phyloP scores from a whole-genome alignment of 495 filamentous ascomycete genomes.

The Tuber magnatum region DNA sequence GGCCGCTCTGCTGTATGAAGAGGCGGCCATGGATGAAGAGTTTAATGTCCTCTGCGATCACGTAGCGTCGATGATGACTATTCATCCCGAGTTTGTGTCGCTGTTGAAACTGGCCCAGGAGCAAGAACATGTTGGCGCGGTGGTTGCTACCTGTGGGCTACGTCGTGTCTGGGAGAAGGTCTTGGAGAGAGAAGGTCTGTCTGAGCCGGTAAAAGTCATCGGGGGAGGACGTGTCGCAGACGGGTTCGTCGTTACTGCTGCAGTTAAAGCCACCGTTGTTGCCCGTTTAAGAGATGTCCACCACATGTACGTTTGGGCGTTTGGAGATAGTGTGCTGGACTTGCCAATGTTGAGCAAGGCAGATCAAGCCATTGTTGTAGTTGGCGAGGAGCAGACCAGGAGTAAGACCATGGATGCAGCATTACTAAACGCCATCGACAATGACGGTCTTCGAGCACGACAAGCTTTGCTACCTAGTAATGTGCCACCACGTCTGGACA shows the following conservation, averaged over 20 bases:
- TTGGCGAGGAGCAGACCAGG: constrained; percentile 48
- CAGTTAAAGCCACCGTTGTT: constrained; percentile 51
- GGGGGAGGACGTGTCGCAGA: constrained; percentile 52
- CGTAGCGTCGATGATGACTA: constrained; percentile 45
- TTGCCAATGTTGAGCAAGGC: constrained; percentile 49
- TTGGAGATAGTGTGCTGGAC: constrained; percentile 56
- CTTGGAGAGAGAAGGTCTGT: constrained; percentile 47
- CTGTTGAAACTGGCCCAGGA: constrained; percentile 44
- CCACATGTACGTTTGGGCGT: constrained; percentile 18
- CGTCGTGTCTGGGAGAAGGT: constrained; percentile 54
- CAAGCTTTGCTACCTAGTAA: constrained; percentile 49
- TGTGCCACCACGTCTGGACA: constrained; percentile 47
- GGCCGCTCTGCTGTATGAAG: constrained; percentile 53
- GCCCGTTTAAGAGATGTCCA: constrained; percentile 42
- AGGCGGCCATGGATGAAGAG: constrained; percentile 42
- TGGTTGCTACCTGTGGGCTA: constrained; percentile 56
- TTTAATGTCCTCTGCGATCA: constrained; percentile 49
- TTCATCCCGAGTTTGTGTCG: constrained; percentile 49
- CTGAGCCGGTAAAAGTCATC: constrained; percentile 48
- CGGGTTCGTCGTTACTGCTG: constrained; percentile 49
- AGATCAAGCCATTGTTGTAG: constrained; percentile 54
- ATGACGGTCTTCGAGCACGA: constrained; percentile 43
- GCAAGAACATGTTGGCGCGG: constrained; percentile 46
- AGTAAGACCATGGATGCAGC: constrained; percentile 54
- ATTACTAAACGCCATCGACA: constrained; percentile 46